phyloP scores from a whole-genome alignment of 331 rosid genomes.

The Ulmus americana region DNA sequence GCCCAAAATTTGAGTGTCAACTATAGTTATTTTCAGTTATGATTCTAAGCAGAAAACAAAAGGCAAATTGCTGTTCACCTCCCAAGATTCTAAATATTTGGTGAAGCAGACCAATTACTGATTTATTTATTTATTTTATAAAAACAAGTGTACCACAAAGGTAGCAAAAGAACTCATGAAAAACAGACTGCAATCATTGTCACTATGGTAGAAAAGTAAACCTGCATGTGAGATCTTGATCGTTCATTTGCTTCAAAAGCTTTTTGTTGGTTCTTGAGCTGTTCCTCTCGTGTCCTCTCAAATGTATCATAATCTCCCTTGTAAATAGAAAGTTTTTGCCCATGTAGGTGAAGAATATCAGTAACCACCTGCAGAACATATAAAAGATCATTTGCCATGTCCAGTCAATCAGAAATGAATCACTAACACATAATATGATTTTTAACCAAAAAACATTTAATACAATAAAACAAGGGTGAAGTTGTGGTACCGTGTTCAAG shows the following conservation, averaged over 20 bases:
- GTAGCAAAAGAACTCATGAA: too few relatives aligned
- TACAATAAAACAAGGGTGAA: conserved; percentile 8
- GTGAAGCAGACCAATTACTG: too few relatives aligned
- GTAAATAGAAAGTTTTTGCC: conserved; percentile 61
- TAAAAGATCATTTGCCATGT: too few relatives aligned
- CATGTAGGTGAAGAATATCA: conserved; percentile 82
- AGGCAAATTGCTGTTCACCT: not conserved
- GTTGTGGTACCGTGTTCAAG: conserved; percentile 73
- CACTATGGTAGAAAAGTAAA: conserved; percentile 18
- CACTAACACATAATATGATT: too few relatives aligned
- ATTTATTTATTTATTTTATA: too few relatives aligned
- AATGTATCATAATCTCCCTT: conserved; percentile 85
- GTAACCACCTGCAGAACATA: conserved; percentile 67
- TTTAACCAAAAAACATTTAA: not conserved
- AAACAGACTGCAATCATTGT: not conserved
- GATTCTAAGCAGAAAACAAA: not conserved
- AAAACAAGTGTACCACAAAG: too few relatives aligned
- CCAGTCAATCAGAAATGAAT: too few relatives aligned
- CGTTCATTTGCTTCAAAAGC: conserved; percentile 92
- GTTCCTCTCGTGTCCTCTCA: conserved; percentile 88
- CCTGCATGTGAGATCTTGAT: conserved; percentile 93
- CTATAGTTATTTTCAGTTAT: not conserved
- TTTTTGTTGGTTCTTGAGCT: conserved; percentile 78
- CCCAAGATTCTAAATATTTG: too few relatives aligned
- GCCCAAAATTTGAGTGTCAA: not conserved